A percentile compares a stretch with the other conserved stretches of the same genome.
These are phyloP conservation scores for Manihot esculenta DNA, from an alignment of 441 rosid species.

Conservation along the genomic window DNA sequence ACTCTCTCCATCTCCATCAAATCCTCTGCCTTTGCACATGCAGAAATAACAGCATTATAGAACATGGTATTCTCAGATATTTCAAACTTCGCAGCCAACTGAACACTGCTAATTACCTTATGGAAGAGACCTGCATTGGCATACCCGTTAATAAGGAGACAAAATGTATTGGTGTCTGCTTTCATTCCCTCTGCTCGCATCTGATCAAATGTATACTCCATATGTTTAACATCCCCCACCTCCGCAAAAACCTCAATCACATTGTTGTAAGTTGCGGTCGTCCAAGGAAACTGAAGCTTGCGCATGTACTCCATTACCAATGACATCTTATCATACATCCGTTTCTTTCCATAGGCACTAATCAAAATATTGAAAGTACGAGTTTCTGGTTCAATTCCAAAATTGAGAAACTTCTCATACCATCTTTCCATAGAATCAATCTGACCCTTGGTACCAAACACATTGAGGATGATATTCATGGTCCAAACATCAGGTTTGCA, in stretches of 20 bases:
- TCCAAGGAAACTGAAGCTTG: slow-evolving; percentile 91
- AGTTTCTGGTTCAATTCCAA: slow-evolving; percentile 85
- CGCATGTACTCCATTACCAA: slow-evolving; percentile 95
- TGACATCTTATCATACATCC: slow-evolving; percentile 91
- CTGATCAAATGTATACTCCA: slow-evolving; percentile 85
- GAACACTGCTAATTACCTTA: slow-evolving; percentile 68
- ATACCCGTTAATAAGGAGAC: slow-evolving; percentile 81
- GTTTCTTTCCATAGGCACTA: slow-evolving; percentile 84
- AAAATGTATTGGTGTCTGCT: slow-evolving; percentile 87
- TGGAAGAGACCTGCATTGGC: slow-evolving; percentile 85
- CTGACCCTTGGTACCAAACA: slow-evolving; percentile 83
- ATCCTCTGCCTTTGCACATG: slow-evolving; percentile 80
- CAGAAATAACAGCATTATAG: slow-evolving; percentile 67
- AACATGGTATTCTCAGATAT: slow-evolving; percentile 70
- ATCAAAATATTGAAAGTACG: slow-evolving; percentile 84
- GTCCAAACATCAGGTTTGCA: slow-evolving; percentile 96
- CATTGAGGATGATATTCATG: slow-evolving; percentile 75
- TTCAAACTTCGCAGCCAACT: slow-evolving; percentile 71
- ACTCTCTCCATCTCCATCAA: slow-evolving; percentile 93
- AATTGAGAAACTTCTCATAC: slow-evolving; percentile 83
- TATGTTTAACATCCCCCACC: slow-evolving; percentile 81
- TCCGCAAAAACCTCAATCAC: slow-evolving; percentile 93
- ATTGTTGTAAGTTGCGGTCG: slow-evolving; percentile 84
- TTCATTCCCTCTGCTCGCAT: slow-evolving; percentile 83
- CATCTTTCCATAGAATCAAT: slow-evolving; percentile 88